Evolutionary conservation across 2,329 filamentous ascomycete genomes (phyloP), one percentile per base, ranked within the genome.

Genomic region (Colletotrichum lini): DNA sequence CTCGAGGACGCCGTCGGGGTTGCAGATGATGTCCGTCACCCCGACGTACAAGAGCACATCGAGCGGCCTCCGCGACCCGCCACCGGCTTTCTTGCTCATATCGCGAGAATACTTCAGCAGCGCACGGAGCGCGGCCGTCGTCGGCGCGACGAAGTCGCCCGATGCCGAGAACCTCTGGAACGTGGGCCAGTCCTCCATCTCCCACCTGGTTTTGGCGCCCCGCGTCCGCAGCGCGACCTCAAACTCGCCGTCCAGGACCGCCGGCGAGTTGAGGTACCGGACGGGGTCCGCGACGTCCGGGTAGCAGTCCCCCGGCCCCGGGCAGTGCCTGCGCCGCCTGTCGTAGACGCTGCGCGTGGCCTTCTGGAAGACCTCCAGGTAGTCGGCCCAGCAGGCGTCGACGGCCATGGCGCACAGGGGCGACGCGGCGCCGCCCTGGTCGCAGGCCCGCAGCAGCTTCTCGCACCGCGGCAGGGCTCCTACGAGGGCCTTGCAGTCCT

Each of bases 1-100:
- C 26, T 63, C 65, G 16, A 63, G 44, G n/a, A 63, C 65, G 18
- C 65, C 65, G 26, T 67, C 58, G 15, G 65, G 56, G 58, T 67
- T 67, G 58, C 65, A 67, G 13, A 67, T 67, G 50, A 67, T 63
- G 16, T 67, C 65, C 4, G 58, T 35, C 18, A 62, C 50, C 2
- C 58, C 65, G 10, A 62, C 58, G n/a, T 67, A 67, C 12, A 67
- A 45, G 21, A 67, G 42, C 7, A 62, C 42, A 42, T 67, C 65
- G 12, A 62, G 21, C 23, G 18, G 3, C 38, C 58, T 38, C 5
- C 26, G n/a, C 18, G 42, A 44, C 5, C 13, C 42, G 42, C 26
- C 26, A 4, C 42, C 13, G 42, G 42, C 38, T 4, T 30, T 53
- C 30, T 49, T 38, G 40, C 42, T 26, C 4, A 3, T 15, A 15